Evolutionary conservation across 352 stramenopile species (phyloP).

Genomic region (Globisporangium echinulatum): DNA sequence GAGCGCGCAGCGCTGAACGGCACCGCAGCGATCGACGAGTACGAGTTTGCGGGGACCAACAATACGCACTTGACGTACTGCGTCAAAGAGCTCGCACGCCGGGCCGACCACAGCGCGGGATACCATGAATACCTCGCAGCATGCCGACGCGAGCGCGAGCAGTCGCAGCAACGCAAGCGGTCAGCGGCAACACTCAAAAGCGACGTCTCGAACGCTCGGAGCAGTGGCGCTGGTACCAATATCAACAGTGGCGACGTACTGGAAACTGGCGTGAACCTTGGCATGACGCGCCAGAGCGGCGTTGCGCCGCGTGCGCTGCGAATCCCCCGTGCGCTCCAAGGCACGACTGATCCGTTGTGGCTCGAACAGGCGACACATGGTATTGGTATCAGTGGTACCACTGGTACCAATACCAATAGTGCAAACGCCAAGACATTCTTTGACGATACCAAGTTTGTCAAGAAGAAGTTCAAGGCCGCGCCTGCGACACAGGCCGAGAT

Average conservation of each 20-base stretch:
- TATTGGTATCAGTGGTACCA: not conserved
- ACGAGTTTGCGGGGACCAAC: conserved; percentile 78
- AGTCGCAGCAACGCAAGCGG: conserved; percentile 18
- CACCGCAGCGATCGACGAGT: conserved; percentile 70
- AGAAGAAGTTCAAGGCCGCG: conserved; percentile 88
- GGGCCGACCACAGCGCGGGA: conserved; percentile 51
- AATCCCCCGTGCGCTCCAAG: conserved; percentile 32
- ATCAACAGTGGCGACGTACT: conserved; percentile 19
- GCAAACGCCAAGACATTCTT: conserved; percentile 38
- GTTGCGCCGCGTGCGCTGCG: conserved; percentile 35
- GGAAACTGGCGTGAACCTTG: conserved; percentile 46
- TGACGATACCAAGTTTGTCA: conserved; percentile 87
- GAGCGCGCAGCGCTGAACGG: conserved; percentile 57
- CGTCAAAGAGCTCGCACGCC: conserved; percentile 69
- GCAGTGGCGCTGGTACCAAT: conserved; percentile 25
- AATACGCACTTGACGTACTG: conserved; percentile 84
- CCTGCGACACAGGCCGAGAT: conserved; percentile 89
- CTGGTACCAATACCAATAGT: conserved; percentile 5
- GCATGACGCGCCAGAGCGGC: conserved; percentile 48
- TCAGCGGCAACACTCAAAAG: conserved; percentile 33
- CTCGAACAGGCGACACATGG: conserved; percentile 16
- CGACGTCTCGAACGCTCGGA: conserved; percentile 33
- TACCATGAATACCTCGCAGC: conserved; percentile 68
- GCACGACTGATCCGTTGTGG: conserved; percentile 59
- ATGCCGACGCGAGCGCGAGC: conserved; percentile 31